These are phyloP conservation scores for Albatrellus ellisii DNA, from an alignment of 768 basidiomycete species.

Conservation along the genomic window DNA sequence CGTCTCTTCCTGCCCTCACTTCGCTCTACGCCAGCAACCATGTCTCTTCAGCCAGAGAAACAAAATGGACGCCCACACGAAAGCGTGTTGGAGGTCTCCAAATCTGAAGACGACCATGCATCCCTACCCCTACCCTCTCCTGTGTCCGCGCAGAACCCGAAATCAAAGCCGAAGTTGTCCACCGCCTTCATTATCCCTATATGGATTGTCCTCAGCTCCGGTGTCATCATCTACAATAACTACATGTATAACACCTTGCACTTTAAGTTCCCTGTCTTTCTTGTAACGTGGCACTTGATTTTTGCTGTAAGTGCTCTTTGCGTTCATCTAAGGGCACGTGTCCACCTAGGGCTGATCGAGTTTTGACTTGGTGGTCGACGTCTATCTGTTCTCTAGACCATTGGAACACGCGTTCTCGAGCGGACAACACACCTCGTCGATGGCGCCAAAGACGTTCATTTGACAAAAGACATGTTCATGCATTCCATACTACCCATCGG, in stretches of 20 bases:
- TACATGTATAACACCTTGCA: conserved; percentile 69
- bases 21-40: background rate
- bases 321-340: no score
- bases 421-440: conserved; percentile 75
- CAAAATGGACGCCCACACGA: conserved; percentile 2
- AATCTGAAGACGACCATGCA: conserved; percentile 14
- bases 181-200: conserved; percentile 70
- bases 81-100: conserved; percentile 4
- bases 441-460: conserved; percentile 62
- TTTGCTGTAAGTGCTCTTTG: conserved; percentile 38
- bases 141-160: conserved; percentile 28
- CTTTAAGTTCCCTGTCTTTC: conserved; percentile 87
- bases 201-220: conserved; percentile 84
- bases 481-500: conserved; percentile 90
- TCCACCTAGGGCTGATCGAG: no score
- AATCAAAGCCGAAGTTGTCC: conserved; percentile 40
- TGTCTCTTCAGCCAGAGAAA: conserved; percentile 10
- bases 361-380: conserved; percentile 7
- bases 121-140: conserved; percentile 40
- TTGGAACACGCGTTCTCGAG: conserved; percentile 78
- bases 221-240: conserved; percentile 96
- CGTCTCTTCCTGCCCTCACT: background rate
- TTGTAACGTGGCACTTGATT: conserved; percentile 76
- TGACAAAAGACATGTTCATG: conserved; percentile 68
- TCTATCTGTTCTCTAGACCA: conserved; percentile 28